Percentiles rank a stretch among this genome's conserved stretches.
These are phyloP conservation scores for Hanseniaspora occidentalis DNA, from an alignment of 805 yeast genomes.

Conservation along the genomic window DNA sequence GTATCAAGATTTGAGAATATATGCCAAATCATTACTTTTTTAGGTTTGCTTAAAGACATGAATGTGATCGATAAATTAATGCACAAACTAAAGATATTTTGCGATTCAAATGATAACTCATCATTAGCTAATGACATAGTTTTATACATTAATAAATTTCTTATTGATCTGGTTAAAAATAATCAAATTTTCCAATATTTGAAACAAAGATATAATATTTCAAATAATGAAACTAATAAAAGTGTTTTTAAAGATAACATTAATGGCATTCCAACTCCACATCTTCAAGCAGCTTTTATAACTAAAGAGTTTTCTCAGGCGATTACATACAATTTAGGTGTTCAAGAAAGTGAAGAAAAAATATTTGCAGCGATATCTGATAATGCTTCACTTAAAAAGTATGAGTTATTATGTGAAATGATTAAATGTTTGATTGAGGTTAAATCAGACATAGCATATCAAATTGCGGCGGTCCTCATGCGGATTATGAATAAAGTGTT, in stretches of 20 bases:
- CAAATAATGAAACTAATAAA: slow-evolving; percentile 17
- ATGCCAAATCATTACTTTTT: not conserved
- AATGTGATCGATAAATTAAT: not conserved
- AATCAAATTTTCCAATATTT: slow-evolving; percentile 14
- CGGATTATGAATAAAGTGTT: not conserved
- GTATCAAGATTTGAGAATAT: not conserved
- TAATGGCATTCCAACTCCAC: not conserved
- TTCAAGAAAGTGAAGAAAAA: not conserved
- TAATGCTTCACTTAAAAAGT: too few relatives aligned
- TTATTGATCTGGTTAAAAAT: slow-evolving; percentile 8
- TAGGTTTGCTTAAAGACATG: not conserved
- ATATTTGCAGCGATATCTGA: not conserved
- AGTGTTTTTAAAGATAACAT: slow-evolving; percentile 15
- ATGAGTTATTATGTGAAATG: not conserved
- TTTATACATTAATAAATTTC: not conserved
- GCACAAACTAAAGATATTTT: not conserved
- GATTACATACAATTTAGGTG: not conserved
- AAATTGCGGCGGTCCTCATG: not conserved
- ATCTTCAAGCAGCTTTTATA: not conserved
- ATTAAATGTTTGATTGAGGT: not conserved
- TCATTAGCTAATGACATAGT: slow-evolving; percentile 2
- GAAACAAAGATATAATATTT: slow-evolving; percentile 17
- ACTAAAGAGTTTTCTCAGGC: not conserved
- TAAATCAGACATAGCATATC: not conserved
- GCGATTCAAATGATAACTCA: slow-evolving; percentile 8